Conservation (phyloP, 1,284 basidiomycete genomes). For the Apiotrichum siamense region DNA sequence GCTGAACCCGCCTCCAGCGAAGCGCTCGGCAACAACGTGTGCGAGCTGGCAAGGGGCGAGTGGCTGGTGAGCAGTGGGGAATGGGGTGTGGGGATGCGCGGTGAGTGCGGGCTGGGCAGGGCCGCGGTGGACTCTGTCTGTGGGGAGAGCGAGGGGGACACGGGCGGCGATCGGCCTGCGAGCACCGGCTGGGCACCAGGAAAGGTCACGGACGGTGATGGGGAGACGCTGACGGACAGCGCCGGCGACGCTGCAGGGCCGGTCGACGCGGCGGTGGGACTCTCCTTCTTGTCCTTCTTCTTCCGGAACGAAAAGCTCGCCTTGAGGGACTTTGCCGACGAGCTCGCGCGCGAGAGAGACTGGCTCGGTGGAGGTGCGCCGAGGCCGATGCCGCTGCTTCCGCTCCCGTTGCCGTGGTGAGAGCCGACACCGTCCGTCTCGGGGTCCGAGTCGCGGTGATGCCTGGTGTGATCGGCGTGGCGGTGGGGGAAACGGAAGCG, state of each 20-base stretch:
- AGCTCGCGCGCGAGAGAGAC: background rate
- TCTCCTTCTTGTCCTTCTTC: constrained; percentile 17
- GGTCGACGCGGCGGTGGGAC: constrained; percentile 10
- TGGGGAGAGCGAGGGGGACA: background rate
- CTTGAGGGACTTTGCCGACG: constrained; percentile 8
- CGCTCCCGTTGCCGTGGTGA: background rate
- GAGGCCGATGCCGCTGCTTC: too few relatives aligned
- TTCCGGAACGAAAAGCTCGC: constrained; percentile 32
- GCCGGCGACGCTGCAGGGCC: constrained; percentile 24
- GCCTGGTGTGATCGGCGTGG: background rate
- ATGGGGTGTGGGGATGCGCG: too few relatives aligned
- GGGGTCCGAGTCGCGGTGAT: background rate
- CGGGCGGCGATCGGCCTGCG: too few relatives aligned
- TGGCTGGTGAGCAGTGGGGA: too few relatives aligned
- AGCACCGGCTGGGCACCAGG: too few relatives aligned
- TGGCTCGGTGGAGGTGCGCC: background rate
- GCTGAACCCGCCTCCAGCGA: too few relatives aligned
- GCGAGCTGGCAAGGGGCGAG: too few relatives aligned
- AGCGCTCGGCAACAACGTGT: too few relatives aligned
- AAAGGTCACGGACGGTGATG: too few relatives aligned
- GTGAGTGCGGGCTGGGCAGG: too few relatives aligned
- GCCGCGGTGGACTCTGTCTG: background rate
- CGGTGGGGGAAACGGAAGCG: background rate
- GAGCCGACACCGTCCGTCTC: background rate
- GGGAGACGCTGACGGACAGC: constrained; percentile 6